phyloP scores from a whole-genome alignment of 75 land plant genomes.

The Ceratopteris richardii region DNA sequence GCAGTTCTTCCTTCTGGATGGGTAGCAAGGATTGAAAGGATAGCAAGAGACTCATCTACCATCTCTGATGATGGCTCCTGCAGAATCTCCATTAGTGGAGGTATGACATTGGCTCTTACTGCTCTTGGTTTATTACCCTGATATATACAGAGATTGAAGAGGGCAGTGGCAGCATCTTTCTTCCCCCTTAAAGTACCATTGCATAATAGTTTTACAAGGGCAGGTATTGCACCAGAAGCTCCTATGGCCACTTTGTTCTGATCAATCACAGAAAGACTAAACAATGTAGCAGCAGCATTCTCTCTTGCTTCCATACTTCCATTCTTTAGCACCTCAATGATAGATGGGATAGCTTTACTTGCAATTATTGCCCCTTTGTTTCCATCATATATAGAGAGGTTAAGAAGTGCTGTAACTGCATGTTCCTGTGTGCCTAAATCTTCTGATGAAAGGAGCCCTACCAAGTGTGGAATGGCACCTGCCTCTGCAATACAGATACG shows the following conservation, averaged over 20 bases:
- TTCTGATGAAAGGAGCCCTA: slow-evolving; percentile 33
- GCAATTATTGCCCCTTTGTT: slow-evolving; percentile 66
- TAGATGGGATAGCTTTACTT: slow-evolving; percentile 38
- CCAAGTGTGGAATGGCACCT: slow-evolving; percentile 53
- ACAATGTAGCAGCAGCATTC: slow-evolving; percentile 80
- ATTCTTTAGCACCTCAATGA: slow-evolving; percentile 47
- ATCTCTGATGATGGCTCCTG: slow-evolving; percentile 42
- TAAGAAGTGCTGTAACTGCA: slow-evolving; percentile 85
- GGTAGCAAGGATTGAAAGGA: slow-evolving; percentile 73
- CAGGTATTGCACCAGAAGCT: slow-evolving; percentile 32
- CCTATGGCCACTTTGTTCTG: slow-evolving; percentile 27
- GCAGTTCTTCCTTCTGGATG: slow-evolving; percentile 71
- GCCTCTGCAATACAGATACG: slow-evolving; percentile 71
- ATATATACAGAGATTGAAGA: slow-evolving; percentile 56
- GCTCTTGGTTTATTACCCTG: slow-evolving; percentile 37
- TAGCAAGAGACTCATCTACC: slow-evolving; percentile 80
- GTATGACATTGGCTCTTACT: slow-evolving; percentile 35
- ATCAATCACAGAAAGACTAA: slow-evolving; percentile 48
- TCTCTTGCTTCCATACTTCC: slow-evolving; percentile 56
- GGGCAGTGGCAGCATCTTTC: slow-evolving; percentile 69
- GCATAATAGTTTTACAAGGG: slow-evolving; percentile 42
- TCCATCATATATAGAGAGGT: slow-evolving; percentile 67
- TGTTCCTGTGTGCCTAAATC: slow-evolving; percentile 68
- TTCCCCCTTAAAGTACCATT: slow-evolving; percentile 48
- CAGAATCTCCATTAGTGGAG: slow-evolving; percentile 52